Evolutionary conservation across 176 grass and related monocot genomes (phyloP), one percentile per base, ranked within the genome.

Genomic region (Avena eriantha): DNA sequence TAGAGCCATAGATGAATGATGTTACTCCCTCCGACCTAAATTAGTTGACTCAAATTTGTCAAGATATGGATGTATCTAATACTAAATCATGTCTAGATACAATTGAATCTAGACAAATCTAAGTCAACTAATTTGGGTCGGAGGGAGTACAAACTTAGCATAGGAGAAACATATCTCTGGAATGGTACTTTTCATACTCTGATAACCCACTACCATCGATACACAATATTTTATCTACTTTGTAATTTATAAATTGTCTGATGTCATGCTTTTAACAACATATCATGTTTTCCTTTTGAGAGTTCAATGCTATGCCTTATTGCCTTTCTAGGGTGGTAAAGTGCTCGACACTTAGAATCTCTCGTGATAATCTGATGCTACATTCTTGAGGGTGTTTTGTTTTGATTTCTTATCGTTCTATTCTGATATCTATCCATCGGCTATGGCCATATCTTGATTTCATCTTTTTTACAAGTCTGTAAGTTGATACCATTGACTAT

Each of bases 161-260:
- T 49, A 35, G 71, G 68, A 67, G 59, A 69, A 78, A 34, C 3
- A 9, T 18, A 78, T 78, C 24, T 10, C 18, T 31, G 19, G 64
- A n/a, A 55, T 0, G 76, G 15, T 69, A 43, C 16, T 16, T 86
- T 85, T 54, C 21, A 54, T 49, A 49, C 26, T 67, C 6, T 67
- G 26, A 59, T 59, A 17, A 22, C n/a, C 66, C 16, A 10, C 66
- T 69, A 16, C 34, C 66, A 69, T 19, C 66, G 36, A 34, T 69
- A 69, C 66, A 36, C 24, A 36, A 19, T 69, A 59, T 35, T 63
- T 87, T 63, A 74, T 72, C 16, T 66, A 4, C 10, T 81, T 24
- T 35, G 29, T n/a, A 65, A 10, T 73, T 87, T n/a, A n/a, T 61
- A 76, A 75, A 53, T 76, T 29, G 61, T 24, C 69, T 53, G 18